Conservation (phyloP, 352 stramenopile species). For the Globisporangium heterothallicum region DNA sequence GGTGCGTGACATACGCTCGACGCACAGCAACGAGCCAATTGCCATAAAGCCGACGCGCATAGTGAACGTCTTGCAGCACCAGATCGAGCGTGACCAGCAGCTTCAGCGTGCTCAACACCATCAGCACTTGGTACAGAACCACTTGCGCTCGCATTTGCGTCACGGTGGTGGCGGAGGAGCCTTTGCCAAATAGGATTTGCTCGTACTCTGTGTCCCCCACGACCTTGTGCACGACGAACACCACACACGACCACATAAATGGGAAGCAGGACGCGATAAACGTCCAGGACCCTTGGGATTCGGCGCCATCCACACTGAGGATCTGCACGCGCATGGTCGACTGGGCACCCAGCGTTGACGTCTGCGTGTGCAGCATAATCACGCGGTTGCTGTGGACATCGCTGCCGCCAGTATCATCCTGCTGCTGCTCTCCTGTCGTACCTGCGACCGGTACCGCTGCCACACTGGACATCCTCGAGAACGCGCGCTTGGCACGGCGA, state of each 20-base stretch:
- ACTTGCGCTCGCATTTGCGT: slow-evolving; percentile 32
- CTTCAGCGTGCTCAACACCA: slow-evolving; percentile 33
- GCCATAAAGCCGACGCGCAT: slow-evolving; percentile 16
- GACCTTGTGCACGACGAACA: slow-evolving; percentile 10
- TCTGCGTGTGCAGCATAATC: background rate
- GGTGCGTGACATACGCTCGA: slow-evolving; percentile 17
- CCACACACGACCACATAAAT: slow-evolving; percentile 24
- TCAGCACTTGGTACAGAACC: slow-evolving; percentile 25
- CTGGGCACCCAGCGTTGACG: background rate
- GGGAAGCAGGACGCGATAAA: slow-evolving; percentile 34
- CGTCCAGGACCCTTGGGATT: slow-evolving; percentile 48
- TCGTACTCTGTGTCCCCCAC: slow-evolving; percentile 10
- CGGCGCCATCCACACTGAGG: slow-evolving; percentile 19
- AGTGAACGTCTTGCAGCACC: slow-evolving; percentile 35
- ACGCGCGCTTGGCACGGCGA: slow-evolving; percentile 20
- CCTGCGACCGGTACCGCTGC: background rate
- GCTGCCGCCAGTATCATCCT: background rate
- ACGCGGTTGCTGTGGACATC: background rate
- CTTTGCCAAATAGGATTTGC: slow-evolving; percentile 14
- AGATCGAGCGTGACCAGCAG: slow-evolving; percentile 39
- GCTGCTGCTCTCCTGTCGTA: background rate
- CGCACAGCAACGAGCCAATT: slow-evolving; percentile 26
- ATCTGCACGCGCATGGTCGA: slow-evolving; percentile 11
- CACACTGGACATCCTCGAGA: slow-evolving; percentile 22
- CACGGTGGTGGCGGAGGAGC: slow-evolving; percentile 1